Conservation (phyloP, 768 basidiomycete species). For the Boletus rubroflammeus region DNA sequence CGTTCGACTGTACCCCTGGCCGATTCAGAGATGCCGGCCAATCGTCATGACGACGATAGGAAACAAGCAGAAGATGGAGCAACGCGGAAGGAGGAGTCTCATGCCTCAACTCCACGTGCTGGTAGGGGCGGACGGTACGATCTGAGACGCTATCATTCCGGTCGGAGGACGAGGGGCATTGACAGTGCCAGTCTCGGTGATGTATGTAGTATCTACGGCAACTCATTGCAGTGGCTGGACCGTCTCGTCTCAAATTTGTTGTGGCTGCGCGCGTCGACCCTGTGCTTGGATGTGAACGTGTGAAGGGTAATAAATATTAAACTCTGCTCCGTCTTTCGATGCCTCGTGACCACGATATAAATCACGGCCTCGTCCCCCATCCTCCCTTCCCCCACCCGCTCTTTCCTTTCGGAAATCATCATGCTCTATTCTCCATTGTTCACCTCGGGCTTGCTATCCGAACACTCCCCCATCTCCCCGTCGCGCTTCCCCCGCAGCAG, state of each 20-base stretch:
- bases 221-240: conserved; percentile 15
- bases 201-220: conserved; percentile 19
- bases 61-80: not conserved
- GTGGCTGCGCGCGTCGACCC: conserved; percentile 17
- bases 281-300: conserved; percentile 13
- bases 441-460: conserved; percentile 55
- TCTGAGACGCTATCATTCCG: not conserved
- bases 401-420: not conserved
- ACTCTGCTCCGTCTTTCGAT: conserved; percentile 11
- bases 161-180: too few species aligned
- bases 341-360: conserved; percentile 13
- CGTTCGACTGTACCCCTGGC: not conserved
- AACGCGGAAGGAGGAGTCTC: not conserved
- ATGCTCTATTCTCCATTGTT: conserved; percentile 57
- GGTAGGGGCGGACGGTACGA: not conserved
- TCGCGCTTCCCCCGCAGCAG: conserved; percentile 6
- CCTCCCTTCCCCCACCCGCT: not conserved
- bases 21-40: not conserved
- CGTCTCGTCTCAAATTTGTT: conserved; percentile 1
- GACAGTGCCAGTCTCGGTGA: not conserved
- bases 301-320: conserved; percentile 14
- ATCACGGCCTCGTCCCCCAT: not conserved
- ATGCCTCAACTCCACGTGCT: not conserved
- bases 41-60: conserved; percentile 7
- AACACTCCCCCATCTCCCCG: conserved; percentile 12